Conservation (phyloP, 2,329 filamentous ascomycete species). For the Sporothrix brunneoviolacea region DNA sequence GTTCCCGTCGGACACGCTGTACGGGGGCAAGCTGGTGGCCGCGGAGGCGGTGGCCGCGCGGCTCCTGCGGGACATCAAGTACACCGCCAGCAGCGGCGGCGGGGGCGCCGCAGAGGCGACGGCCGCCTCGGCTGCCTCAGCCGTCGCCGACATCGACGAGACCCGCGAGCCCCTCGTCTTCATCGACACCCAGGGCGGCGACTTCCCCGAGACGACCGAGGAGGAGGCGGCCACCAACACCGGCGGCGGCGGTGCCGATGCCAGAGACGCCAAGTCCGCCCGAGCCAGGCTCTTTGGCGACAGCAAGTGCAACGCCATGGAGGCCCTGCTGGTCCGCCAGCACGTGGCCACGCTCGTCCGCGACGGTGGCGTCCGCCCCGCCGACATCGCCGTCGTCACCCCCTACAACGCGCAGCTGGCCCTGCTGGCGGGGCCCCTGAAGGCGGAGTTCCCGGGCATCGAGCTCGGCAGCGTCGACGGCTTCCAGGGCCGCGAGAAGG, state of each 20-base stretch:
- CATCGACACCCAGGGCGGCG: conserved; percentile 92
- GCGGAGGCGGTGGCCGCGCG: conserved; percentile 70
- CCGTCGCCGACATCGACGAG: conserved; percentile 71
- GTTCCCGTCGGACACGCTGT: conserved; percentile 85
- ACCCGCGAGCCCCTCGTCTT: conserved; percentile 84
- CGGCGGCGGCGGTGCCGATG: not conserved
- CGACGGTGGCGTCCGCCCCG: conserved; percentile 66
- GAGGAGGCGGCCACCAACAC: conserved; percentile 50
- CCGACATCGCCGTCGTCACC: conserved; percentile 88
- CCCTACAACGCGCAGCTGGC: conserved; percentile 94
- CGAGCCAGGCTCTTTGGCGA: conserved; percentile 34
- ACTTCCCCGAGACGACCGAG: conserved; percentile 77
- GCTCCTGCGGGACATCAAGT: conserved; percentile 69
- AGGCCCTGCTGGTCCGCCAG: conserved; percentile 70
- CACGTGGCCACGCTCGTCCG: conserved; percentile 69
- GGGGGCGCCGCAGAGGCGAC: conserved; percentile 24
- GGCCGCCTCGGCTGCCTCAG: conserved; percentile 20
- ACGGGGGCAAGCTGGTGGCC: conserved; percentile 73
- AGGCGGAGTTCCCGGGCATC: conserved; percentile 73
- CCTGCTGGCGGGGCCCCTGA: conserved; percentile 64
- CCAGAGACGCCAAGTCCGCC: not conserved
- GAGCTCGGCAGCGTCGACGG: conserved; percentile 97
- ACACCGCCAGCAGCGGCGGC: too few species aligned
- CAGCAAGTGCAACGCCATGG: conserved; percentile 88
- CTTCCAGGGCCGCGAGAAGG: conserved; percentile 92